A percentile compares a stretch with the other conserved stretches of the same genome.
These are phyloP conservation scores for Azolla pinnata DNA, from an alignment of 75 land plant genomes.

Conservation along the genomic window DNA sequence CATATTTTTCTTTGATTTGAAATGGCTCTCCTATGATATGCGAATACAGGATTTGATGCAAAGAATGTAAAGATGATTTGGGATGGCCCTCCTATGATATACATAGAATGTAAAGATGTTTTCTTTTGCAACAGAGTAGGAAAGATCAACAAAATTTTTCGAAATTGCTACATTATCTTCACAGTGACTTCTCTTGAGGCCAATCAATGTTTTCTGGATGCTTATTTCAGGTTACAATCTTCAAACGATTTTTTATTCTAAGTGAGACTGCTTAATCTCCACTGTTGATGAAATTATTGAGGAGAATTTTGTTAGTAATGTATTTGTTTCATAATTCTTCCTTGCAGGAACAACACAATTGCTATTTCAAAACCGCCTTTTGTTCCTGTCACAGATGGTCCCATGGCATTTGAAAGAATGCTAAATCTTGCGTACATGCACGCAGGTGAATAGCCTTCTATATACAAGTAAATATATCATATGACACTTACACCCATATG, in stretches of 20 bases:
- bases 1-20: too few species aligned
- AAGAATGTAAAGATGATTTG: too few species aligned
- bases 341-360: slow-evolving; percentile 3
- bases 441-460: slow-evolving; percentile 39
- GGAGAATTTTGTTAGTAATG: too few species aligned
- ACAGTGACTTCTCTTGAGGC: slow-evolving; percentile 44
- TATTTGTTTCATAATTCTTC: too few species aligned
- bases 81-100: too few species aligned
- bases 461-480: neutral
- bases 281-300: too few species aligned
- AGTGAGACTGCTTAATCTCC: too few species aligned
- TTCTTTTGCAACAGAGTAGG: slow-evolving; percentile 29
- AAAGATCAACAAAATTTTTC: slow-evolving; percentile 52
- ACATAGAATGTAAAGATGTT: too few species aligned
- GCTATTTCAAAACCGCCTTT: slow-evolving; percentile 61
- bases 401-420: slow-evolving; percentile 85
- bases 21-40: too few species aligned
- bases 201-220: slow-evolving; percentile 47
- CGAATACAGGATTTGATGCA: too few species aligned
- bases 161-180: slow-evolving; percentile 50
- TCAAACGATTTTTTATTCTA: too few species aligned
- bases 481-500: neutral
- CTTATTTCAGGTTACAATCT: slow-evolving; percentile 62
- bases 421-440: slow-evolving; percentile 58
- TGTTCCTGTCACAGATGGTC: slow-evolving; percentile 46